Percentiles rank a stretch among this genome's conserved stretches.
Evolutionary conservation across 1,284 basidiomycete genomes (phyloP).

Genomic region (Naganishia sp.): DNA sequence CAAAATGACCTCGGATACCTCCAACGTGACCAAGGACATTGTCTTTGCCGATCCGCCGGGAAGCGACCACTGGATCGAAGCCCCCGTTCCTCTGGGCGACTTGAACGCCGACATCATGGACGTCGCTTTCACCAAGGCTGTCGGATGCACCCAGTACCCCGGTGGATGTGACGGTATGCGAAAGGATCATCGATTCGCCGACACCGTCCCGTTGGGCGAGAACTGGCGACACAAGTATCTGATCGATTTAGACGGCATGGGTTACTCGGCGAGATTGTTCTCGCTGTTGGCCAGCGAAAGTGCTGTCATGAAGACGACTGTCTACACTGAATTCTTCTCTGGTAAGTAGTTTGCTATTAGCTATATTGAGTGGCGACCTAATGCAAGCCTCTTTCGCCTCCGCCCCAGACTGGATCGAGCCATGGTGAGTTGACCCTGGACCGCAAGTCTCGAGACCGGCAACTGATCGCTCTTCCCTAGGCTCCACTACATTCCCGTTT

Average conservation of each 20-base stretch:
- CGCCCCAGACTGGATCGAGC: conserved; percentile 54
- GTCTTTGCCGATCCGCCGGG: conserved; percentile 72
- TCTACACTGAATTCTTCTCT: conserved; percentile 85
- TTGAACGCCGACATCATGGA: conserved; percentile 85
- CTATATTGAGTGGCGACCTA: conserved; percentile 40
- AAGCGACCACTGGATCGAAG: conserved; percentile 62
- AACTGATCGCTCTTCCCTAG: conserved; percentile 53
- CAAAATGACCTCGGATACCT: conserved; percentile 69
- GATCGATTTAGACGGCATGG: conserved; percentile 88
- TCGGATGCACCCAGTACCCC: conserved; percentile 69
- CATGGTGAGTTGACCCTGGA: conserved; percentile 49
- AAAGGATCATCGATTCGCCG: conserved; percentile 70
- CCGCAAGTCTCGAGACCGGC: not conserved
- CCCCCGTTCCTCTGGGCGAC: conserved; percentile 62
- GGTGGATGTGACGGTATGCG: conserved; percentile 75
- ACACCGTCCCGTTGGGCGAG: conserved; percentile 74
- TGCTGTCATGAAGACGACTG: conserved; percentile 81
- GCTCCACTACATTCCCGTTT: conserved; percentile 91
- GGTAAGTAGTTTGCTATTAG: conserved; percentile 79
- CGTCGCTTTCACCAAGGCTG: conserved; percentile 77
- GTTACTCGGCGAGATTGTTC: conserved; percentile 88
- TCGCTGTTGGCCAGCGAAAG: conserved; percentile 82
- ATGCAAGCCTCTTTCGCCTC: conserved; percentile 12
- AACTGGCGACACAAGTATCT: conserved; percentile 93
- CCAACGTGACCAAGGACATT: conserved; percentile 64